These are phyloP conservation scores for Nectriaceae sp. DNA, from an alignment of 2,329 filamentous ascomycete genomes.

Conservation along the genomic window DNA sequence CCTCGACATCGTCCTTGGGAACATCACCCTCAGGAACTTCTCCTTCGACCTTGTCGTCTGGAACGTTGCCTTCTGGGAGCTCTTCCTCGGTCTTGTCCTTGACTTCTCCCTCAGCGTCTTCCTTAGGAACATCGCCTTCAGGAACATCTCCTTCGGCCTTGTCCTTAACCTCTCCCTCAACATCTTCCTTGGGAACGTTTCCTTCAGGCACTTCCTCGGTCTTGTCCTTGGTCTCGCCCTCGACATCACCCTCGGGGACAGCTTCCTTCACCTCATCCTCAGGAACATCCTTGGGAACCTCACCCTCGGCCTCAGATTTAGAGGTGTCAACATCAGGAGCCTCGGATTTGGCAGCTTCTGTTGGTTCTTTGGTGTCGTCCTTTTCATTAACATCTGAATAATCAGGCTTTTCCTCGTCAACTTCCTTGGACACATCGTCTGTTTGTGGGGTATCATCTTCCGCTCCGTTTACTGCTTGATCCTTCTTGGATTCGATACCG, in stretches of 20 bases:
- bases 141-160: slow-evolving; percentile 19
- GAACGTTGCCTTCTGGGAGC: slow-evolving; percentile 14
- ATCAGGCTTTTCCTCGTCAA: slow-evolving; percentile 8
- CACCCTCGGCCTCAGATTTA: slow-evolving; percentile 7
- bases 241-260: slow-evolving; percentile 24
- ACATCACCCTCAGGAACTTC: slow-evolving; percentile 40
- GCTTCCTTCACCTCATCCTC: slow-evolving; percentile 11
- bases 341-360: slow-evolving; percentile 14
- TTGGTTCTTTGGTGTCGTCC: neutral
- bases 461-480: slow-evolving; percentile 16
- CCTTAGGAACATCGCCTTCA: slow-evolving; percentile 11
- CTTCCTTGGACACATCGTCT: slow-evolving; percentile 9
- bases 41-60: slow-evolving; percentile 46
- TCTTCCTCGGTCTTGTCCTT: slow-evolving; percentile 21
- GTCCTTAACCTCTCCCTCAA: slow-evolving; percentile 4
- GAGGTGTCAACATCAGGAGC: slow-evolving; percentile 9
- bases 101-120: slow-evolving; percentile 36
- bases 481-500: slow-evolving; percentile 10
- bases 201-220: neutral
- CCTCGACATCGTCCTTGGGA: slow-evolving; percentile 40
- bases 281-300: slow-evolving; percentile 20
- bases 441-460: slow-evolving; percentile 11
- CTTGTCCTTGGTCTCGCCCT: slow-evolving; percentile 14
- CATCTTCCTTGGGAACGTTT: neutral
- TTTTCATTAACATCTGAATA: neutral